phyloP scores from a whole-genome alignment of 495 filamentous ascomycete genomes.

The Lasiosphaeria hispida region DNA sequence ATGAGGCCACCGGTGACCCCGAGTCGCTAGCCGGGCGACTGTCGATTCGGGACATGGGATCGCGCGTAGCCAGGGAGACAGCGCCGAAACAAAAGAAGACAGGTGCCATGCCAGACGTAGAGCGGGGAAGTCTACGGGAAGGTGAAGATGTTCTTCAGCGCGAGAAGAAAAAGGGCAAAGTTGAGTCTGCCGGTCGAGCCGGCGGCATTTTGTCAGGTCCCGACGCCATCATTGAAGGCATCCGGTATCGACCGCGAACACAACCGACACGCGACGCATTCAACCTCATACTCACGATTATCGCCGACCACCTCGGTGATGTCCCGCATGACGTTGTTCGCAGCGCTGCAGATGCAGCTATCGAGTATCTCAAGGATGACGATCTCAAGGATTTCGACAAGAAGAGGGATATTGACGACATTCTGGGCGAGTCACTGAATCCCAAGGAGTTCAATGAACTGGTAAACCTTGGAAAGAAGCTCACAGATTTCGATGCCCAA shows the following conservation, averaged over 20 bases:
- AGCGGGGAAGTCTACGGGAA: slow-evolving; percentile 77
- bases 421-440: slow-evolving; percentile 75
- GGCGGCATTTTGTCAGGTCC: slow-evolving; percentile 80
- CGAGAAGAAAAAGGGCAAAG: slow-evolving; percentile 85
- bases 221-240: slow-evolving; percentile 83
- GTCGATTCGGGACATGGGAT: slow-evolving; percentile 91
- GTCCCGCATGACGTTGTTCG: slow-evolving; percentile 87
- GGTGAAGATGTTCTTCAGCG: slow-evolving; percentile 82
- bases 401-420: slow-evolving; percentile 95
- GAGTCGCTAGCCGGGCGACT: slow-evolving; percentile 95
- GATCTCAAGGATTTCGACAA: slow-evolving; percentile 97
- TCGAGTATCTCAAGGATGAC: slow-evolving; percentile 92
- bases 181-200: slow-evolving; percentile 66
- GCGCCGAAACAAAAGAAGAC: slow-evolving; percentile 77
- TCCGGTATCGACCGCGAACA: slow-evolving; percentile 81
- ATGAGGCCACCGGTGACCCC: slow-evolving; percentile 95
- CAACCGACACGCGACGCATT: slow-evolving; percentile 92
- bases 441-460: slow-evolving; percentile 96
- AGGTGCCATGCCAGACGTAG: slow-evolving; percentile 60
- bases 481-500: slow-evolving; percentile 96
- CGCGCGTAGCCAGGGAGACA: slow-evolving; percentile 70
- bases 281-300: slow-evolving; percentile 89
- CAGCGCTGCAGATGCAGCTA: slow-evolving; percentile 90
- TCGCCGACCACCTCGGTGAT: slow-evolving; percentile 84
- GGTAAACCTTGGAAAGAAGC: slow-evolving; percentile 96